These are phyloP conservation scores for Eimeria praecox DNA, from an alignment of 169 alveolate species.

Conservation along the genomic window DNA sequence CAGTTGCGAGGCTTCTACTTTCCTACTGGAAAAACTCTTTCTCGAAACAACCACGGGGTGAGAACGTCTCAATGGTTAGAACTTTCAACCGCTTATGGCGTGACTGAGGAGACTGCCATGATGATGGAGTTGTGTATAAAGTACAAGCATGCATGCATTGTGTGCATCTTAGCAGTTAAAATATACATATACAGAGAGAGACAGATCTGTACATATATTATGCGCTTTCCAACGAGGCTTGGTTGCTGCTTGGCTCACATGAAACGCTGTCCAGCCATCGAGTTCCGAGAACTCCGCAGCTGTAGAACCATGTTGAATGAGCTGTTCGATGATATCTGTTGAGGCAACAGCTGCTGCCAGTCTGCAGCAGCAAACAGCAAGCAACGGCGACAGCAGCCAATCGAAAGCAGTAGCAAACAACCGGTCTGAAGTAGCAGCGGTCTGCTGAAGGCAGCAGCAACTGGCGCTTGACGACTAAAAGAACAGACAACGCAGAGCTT, in stretches of 20 bases:
- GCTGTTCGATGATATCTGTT: neutral
- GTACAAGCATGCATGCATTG: neutral
- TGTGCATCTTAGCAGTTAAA: neutral
- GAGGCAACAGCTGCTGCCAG: constrained; percentile 46
- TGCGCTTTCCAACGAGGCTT: too few relatives aligned
- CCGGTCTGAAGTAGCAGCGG: neutral
- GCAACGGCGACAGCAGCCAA: neutral
- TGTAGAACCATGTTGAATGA: neutral
- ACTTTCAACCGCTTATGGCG: too few relatives aligned
- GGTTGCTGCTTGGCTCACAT: constrained; percentile 45
- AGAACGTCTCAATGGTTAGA: neutral
- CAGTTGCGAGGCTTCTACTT: neutral
- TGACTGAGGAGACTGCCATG: neutral
- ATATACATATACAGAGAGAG: too few relatives aligned
- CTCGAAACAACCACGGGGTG: neutral
- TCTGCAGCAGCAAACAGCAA: constrained; percentile 3
- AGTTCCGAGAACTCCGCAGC: constrained; percentile 1
- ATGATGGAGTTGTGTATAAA: neutral
- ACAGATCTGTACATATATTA: too few relatives aligned
- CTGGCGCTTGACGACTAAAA: neutral
- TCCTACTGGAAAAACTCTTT: neutral
- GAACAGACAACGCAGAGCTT: neutral
- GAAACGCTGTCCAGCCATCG: constrained; percentile 58
- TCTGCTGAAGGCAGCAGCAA: constrained; percentile 9
- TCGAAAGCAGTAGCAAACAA: neutral